Evolutionary conservation across 2,329 filamentous ascomycete genomes (phyloP).

Genomic region (Fusarium penzigii): DNA sequence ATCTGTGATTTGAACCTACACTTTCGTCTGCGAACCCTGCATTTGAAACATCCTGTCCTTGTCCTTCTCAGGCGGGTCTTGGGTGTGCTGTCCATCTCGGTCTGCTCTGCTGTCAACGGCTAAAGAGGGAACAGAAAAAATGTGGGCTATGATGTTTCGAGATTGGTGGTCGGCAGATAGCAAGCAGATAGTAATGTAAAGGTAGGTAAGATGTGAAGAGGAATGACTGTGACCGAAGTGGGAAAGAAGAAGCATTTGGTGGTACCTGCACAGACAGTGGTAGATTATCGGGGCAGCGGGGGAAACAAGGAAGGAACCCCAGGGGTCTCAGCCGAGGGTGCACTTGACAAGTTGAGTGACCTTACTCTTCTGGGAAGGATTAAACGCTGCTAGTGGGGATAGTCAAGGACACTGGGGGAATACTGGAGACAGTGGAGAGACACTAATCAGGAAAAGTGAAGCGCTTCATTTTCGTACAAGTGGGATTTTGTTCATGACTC

Average conservation of each 20-base stretch:
- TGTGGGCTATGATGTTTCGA: background rate
- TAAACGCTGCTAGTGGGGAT: too few species aligned
- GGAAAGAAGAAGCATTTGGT: slow-evolving; percentile 25
- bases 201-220: slow-evolving; percentile 4
- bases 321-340: too few species aligned
- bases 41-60: slow-evolving; percentile 50
- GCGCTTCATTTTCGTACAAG: background rate
- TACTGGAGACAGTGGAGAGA: background rate
- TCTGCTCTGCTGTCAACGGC: too few species aligned
- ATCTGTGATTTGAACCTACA: slow-evolving; percentile 34
- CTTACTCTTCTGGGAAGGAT: too few species aligned
- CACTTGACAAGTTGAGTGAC: too few species aligned
- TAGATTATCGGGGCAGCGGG: too few species aligned
- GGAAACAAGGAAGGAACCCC: too few species aligned
- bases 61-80: slow-evolving; percentile 33
- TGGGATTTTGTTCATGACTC: background rate
- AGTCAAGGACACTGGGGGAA: background rate
- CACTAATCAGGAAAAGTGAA: background rate
- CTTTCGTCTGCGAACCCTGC: slow-evolving; percentile 49
- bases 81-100: slow-evolving; percentile 17
- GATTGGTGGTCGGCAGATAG: too few species aligned
- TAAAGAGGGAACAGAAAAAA: background rate
- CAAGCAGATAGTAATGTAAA: slow-evolving; percentile 2
- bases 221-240: slow-evolving; percentile 9
- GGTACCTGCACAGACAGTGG: too few species aligned